Base-by-base conservation (phyloP, 2,329 filamentous ascomycete genomes). In the Diplodia scrobiculata region DNA sequence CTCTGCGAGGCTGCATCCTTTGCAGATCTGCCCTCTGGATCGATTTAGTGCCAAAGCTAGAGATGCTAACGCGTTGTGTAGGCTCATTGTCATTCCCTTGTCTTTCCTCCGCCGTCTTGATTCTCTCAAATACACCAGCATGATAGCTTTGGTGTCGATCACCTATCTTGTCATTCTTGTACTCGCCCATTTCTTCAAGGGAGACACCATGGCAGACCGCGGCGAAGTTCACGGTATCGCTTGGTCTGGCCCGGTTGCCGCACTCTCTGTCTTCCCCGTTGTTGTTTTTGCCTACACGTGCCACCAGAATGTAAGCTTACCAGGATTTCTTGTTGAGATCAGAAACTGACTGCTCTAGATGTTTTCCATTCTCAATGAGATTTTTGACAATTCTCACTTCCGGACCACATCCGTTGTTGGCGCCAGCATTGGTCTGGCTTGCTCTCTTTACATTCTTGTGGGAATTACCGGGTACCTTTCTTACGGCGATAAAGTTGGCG, bases 251-350 rank as follows among this genome's bases (percentile, higher is more conserved):
- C 84, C 91, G 2, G 83, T 96, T 10, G 86, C 90, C 41, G 88
- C 90, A 6, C 82, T 99, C 63, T 92, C 91, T 71, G 93, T 91
- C 69, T 87, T 99, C 69, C 95, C 95, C 0, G 92, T 99, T 63
- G 93, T 98, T 66, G 91, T 99, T 1, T 99, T 99, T 82, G 95
- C 94, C n/a, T 99, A 98, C 77, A 99, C 95, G 1, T 99, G 95
- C 76, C 95, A 99, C 78, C 95, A 99, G 74, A 99, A 99, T 76
- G 91, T 95, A 80, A 70, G 86, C 74, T 17, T 7, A 5, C 17
- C 10, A 38, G 25, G 45, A 14, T 11, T 14, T 17, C 32, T 36
- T 14, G n/a, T 17, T 55, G 14, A 51, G 47, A 5, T 13, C 11
- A 19, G 52, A 58, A 6, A 69, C 69, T 70, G 47, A 72, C 52